Base-by-base conservation (phyloP, 75 land plant species). In the Azolla pinnata region DNA sequence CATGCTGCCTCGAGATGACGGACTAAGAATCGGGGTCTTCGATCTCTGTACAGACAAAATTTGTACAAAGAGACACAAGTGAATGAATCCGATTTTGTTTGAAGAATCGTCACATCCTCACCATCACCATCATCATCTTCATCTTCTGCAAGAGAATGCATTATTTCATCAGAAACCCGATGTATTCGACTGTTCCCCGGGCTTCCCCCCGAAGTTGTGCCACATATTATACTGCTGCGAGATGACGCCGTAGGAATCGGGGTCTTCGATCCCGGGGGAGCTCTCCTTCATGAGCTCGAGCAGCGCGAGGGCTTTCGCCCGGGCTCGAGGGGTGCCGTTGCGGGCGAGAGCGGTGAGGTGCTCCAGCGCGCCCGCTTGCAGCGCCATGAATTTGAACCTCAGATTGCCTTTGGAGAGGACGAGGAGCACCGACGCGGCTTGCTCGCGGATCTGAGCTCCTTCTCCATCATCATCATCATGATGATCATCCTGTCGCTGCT, bases 401-500 rank as follows among this genome's bases (percentile, higher is more conserved):
- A 82, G 17, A 27, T 82, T 84, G 59, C 82, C 79, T 1, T 68
- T 69, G 26, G 86, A 75, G 60, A 91, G 54, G 44, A 75, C 66
- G 27, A 71, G 68, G 25, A 91, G 67, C 31, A 67, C 89, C 18
- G 84, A 81, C 56, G 85, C 81, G 25, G 83, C 70, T 47, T 80
- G 68, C 74, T 84, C 97, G 47, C 74, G 72, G 14, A 68, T 68
- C 32, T 55, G 24, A 60, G 63, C 74, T 40, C 33, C 66, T n/a
- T n/a, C n/a, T n/a, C n/a, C n/a, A n/a, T n/a, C n/a, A n/a, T n/a
- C n/a, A n/a, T n/a, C n/a, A n/a, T n/a, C n/a, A n/a, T n/a, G n/a
- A n/a, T n/a, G n/a, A n/a, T n/a, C n/a, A n/a, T n/a, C n/a, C n/a
- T n/a, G n/a, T n/a, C n/a, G n/a, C n/a, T n/a, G n/a, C n/a, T n/a